phyloP scores from a whole-genome alignment of 345 rosid species.

The Aegle marmelos region DNA sequence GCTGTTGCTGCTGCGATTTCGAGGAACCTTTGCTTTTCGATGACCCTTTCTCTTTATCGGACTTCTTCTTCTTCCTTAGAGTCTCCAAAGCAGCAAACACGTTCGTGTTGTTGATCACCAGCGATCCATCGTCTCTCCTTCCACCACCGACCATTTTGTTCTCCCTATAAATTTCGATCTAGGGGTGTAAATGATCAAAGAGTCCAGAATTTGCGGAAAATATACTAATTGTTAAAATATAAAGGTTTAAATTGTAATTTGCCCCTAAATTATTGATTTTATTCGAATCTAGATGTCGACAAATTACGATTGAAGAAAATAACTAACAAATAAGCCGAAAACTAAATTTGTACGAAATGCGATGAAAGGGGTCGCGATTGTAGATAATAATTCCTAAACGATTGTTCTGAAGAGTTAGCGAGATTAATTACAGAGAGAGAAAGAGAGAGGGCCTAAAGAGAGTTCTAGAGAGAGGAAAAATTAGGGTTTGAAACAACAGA shows the following conservation, averaged over 20 bases:
- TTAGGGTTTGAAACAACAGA: background rate
- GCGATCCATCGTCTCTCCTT: conserved; percentile 50
- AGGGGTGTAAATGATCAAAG: background rate
- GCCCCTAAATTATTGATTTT: background rate
- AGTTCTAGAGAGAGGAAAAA: background rate
- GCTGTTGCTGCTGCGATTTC: conserved; percentile 21
- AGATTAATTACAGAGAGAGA: background rate
- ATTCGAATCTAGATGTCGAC: conserved; percentile 1
- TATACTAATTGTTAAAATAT: background rate
- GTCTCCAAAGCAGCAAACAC: conserved; percentile 60
- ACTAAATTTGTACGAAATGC: background rate
- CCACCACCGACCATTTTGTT: conserved; percentile 47
- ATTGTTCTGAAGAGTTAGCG: background rate
- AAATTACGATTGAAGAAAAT: background rate
- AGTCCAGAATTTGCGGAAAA: background rate
- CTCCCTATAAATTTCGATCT: background rate
- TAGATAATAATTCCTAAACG: background rate
- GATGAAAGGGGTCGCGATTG: background rate
- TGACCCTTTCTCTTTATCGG: conserved; percentile 29
- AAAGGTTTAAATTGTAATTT: background rate
- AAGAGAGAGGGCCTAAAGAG: background rate
- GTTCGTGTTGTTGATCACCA: conserved; percentile 48
- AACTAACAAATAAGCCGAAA: background rate
- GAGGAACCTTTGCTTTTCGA: conserved; percentile 36
- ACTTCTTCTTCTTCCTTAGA: conserved; percentile 59